Evolutionary conservation across 352 stramenopile species (phyloP).

Genomic region (Phytopythium boreale): DNA sequence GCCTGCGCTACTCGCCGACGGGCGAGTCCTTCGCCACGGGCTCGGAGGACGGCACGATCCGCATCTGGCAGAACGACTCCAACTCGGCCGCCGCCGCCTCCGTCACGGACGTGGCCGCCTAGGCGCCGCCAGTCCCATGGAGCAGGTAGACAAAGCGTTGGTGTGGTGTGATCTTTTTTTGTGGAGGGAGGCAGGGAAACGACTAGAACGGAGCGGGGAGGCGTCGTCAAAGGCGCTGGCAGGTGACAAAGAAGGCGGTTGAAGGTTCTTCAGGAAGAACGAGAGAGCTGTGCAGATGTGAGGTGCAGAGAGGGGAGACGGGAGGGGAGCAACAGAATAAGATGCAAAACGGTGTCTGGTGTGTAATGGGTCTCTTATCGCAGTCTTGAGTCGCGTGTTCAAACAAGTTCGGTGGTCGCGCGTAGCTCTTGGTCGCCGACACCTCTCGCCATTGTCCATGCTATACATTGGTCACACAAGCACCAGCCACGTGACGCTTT

Average conservation of each 20-base stretch:
- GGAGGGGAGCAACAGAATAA: background rate
- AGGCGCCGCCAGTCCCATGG: background rate
- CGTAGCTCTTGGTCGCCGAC: background rate
- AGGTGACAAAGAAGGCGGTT: background rate
- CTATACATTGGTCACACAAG: background rate
- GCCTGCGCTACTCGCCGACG: constrained; percentile 93
- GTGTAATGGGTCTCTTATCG: too few relatives aligned
- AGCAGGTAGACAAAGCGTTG: constrained; percentile 2
- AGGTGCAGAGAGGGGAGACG: background rate
- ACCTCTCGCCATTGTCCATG: background rate
- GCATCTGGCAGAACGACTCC: constrained; percentile 92
- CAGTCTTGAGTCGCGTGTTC: too few relatives aligned
- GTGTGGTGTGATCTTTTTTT: background rate
- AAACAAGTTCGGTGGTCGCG: background rate
- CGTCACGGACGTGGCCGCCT: constrained; percentile 39
- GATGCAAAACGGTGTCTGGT: too few relatives aligned
- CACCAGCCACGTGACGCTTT: background rate
- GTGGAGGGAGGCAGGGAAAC: background rate
- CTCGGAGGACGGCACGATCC: constrained; percentile 97
- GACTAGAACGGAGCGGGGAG: background rate
- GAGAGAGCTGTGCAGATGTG: background rate
- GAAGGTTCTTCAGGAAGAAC: background rate
- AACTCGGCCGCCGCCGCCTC: constrained; percentile 61
- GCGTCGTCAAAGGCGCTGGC: background rate
- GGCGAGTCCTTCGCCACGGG: constrained; percentile 95